Evolutionary conservation across 2,329 filamentous ascomycete genomes (phyloP), one percentile per base, ranked within the genome.

Genomic region (Colletotrichum truncatum): DNA sequence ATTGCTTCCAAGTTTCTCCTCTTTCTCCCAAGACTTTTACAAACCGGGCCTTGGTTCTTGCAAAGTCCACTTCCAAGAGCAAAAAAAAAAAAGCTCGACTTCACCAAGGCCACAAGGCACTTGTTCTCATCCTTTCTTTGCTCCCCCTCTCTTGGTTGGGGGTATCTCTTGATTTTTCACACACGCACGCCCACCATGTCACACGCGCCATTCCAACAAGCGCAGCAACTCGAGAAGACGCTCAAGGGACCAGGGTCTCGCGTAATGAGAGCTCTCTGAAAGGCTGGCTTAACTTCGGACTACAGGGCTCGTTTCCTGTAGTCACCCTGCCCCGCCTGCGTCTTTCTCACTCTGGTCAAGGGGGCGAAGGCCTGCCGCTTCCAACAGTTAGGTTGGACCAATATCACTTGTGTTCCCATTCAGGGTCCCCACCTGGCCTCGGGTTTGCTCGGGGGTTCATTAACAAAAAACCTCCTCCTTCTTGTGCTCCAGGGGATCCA

Each of bases 221-320:
- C 53, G 54, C 11, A 52, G 25, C 46, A 43, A 49, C 18, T 45
- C 28, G 26, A 58, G 16, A 36, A 46, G 43, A 26, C 34, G 32
- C 16, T 26, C 26, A 25, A 49, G 9, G n/a, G n/a, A n/a, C 52
- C 10, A 36, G 52, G 59, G 36, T 43, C 32, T 63, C 39, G 59
- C 43, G 59, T 57, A 51, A 43, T 63, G 7, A 41, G 36, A 28
- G 28, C 21, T 12, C 60, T 53, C 55, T 53, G 23, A 46, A 52
- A 38, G 53, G 55, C 61, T 59, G 39, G 61, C 30, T 41, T 16
- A 32, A 60, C 56, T 61, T 61, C 46, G 48, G 61, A 28, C 61
- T 61, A 32, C 55, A 54, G 56, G 56, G 61, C 46, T 41, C 48
- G 23, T 9, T 32, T 41, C 5, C 52, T 43, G 25, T 26, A 32